Conservation (phyloP, 2,329 filamentous ascomycete genomes). For the Microsporum canis region DNA sequence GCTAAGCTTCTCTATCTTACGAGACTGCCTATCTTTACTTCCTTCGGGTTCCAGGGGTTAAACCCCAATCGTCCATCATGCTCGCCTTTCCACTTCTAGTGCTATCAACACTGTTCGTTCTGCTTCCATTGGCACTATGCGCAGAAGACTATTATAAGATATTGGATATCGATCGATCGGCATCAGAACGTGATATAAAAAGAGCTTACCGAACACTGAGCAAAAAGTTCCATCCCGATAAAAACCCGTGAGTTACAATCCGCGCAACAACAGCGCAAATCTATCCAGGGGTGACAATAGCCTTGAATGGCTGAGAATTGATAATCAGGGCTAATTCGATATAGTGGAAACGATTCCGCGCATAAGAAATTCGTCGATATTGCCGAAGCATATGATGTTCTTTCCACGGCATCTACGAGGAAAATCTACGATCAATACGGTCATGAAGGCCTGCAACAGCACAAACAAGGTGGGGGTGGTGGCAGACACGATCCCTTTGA, state of each 20-base stretch:
- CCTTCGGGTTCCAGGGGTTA: background rate
- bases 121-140: slow-evolving; percentile 31
- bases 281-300: background rate
- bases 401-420: slow-evolving; percentile 67
- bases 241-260: slow-evolving; percentile 67
- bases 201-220: slow-evolving; percentile 81
- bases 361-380: slow-evolving; percentile 88
- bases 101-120: slow-evolving; percentile 23
- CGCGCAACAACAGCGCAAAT: background rate
- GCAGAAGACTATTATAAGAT: slow-evolving; percentile 50
- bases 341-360: slow-evolving; percentile 63
- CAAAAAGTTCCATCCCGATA: slow-evolving; percentile 95
- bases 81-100: slow-evolving; percentile 24
- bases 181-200: slow-evolving; percentile 81
- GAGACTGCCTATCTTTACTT: background rate
- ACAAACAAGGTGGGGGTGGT: slow-evolving; percentile 54
- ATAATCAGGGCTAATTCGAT: background rate
- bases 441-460: slow-evolving; percentile 78
- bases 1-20: background rate
- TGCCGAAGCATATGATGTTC: slow-evolving; percentile 87
- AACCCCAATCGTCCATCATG: slow-evolving; percentile 19
- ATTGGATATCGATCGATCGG: slow-evolving; percentile 66
- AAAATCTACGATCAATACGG: slow-evolving; percentile 91
- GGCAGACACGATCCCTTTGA: slow-evolving; percentile 78
- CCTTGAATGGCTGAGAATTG: background rate